Evolutionary conservation across 371 early-diverging fungal genomes (phyloP), one percentile per base, ranked within the genome.

Genomic region (Mucor piriformis): DNA sequence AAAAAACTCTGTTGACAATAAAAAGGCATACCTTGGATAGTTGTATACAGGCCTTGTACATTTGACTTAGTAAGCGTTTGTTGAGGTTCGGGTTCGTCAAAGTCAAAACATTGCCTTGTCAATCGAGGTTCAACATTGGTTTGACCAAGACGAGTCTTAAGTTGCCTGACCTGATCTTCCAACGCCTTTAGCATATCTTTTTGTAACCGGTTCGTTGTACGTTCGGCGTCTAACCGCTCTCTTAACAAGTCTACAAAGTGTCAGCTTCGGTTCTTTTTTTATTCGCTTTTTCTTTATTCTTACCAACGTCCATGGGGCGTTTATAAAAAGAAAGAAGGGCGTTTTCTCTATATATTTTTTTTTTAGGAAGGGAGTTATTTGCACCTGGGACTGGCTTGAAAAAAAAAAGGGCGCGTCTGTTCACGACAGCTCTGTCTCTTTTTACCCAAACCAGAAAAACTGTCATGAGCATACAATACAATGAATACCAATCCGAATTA

Each of bases 401-500:
- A 42, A 18, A 18, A 18, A 20, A 42, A 42, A 40, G 18, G 18
- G 20, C 8, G 42, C 18, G 20, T 18, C 42, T 18, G 42, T 8
- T 18, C 8, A 42, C n/a, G 8, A 18, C 3, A 42, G 18, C 6
- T 37, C 18, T 20, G n/a, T 42, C 18, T 42, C 18, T 18, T 42
- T 42, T 42, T 42, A 18, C 20, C 3, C 29, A 29, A 3, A 29
- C 29, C 29, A 29, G 5, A 29, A 3, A 29, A 4, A 29, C 29
- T 6, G 29, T n/a, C n/a, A 29, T 29, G 29, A 29, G 29, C 3
- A 83, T 85, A 48, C 61, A 67, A 32, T 91, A 86, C 61, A 73
- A 79, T 16, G 75, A 78, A 37, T 92, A 88, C 61, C 53, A 77
- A 37, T 80, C 77, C 2, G 94, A 94, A 62, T 55, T 71, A 12